phyloP scores from a whole-genome alignment of 805 yeast species.

The Pichia gijzeniarum region DNA sequence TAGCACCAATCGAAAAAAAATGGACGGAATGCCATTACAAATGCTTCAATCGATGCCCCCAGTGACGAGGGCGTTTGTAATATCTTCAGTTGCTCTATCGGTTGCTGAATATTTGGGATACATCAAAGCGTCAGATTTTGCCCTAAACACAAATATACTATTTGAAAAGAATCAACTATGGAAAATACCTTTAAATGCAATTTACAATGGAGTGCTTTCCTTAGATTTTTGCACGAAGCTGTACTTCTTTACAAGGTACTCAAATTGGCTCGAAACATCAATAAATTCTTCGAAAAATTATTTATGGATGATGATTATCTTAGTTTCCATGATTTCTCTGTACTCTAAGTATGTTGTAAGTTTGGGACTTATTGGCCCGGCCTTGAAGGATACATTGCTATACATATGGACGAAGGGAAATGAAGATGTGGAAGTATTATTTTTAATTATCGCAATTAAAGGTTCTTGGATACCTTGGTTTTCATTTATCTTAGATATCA shows the following conservation, averaged over 20 bases:
- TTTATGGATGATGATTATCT: constrained; percentile 33
- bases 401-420: constrained; percentile 44
- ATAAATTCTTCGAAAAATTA: constrained; percentile 30
- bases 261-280: constrained; percentile 34
- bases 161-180: constrained; percentile 23
- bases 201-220: constrained; percentile 37
- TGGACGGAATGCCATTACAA: constrained; percentile 35
- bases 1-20: constrained; percentile 6
- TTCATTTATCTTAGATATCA: constrained; percentile 19
- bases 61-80: constrained; percentile 36
- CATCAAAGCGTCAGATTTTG: constrained; percentile 24
- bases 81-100: constrained; percentile 30
- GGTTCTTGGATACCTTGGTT: constrained; percentile 42
- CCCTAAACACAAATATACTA: not conserved
- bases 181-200: constrained; percentile 33
- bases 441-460: constrained; percentile 37
- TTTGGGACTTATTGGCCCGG: constrained; percentile 33
- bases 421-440: constrained; percentile 34
- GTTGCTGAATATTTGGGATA: constrained; percentile 30
- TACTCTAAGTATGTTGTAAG: constrained; percentile 26
- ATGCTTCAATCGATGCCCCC: constrained; percentile 40
- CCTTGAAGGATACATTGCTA: constrained; percentile 33
- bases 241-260: constrained; percentile 33
- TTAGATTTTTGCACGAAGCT: constrained; percentile 31
- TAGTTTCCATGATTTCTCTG: constrained; percentile 26